These are phyloP conservation scores for Noccaea caerulescens DNA, from an alignment of 345 rosid species.

Conservation along the genomic window DNA sequence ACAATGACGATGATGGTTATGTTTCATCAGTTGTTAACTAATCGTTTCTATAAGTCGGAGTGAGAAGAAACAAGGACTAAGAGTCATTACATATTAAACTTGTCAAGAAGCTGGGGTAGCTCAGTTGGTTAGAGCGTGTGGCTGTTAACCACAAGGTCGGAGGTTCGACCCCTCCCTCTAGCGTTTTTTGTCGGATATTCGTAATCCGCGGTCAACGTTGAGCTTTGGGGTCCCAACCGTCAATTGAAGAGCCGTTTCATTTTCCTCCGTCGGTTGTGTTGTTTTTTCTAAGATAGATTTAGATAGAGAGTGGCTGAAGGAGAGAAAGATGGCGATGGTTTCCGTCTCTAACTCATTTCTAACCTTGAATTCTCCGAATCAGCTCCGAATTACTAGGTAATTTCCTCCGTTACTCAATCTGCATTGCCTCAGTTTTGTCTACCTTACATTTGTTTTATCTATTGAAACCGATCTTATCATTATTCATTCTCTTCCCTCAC, in stretches of 20 bases:
- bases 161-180: slow-evolving; percentile 44
- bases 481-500: too few species aligned
- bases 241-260: slow-evolving; percentile 21
- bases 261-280: not conserved
- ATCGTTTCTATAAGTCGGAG: too few species aligned
- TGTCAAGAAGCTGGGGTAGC: slow-evolving; percentile 61
- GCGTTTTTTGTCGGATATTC: slow-evolving; percentile 33
- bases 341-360: slow-evolving; percentile 55
- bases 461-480: not conserved
- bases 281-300: too few species aligned
- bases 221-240: slow-evolving; percentile 19
- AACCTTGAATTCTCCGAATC: slow-evolving; percentile 43
- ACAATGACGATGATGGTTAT: too few species aligned
- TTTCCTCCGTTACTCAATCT: not conserved
- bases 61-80: too few species aligned
- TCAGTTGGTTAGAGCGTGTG: slow-evolving; percentile 94
- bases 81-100: too few species aligned
- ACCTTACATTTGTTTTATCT: not conserved
- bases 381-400: slow-evolving; percentile 62
- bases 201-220: slow-evolving; percentile 32
- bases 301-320: slow-evolving; percentile 34
- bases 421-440: not conserved
- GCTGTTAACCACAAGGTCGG: slow-evolving; percentile 54
- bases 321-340: slow-evolving; percentile 59
- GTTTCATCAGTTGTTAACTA: too few species aligned